These are phyloP conservation scores for Mychonastes homosphaera DNA, from an alignment of 139 green algal genomes.

Conservation along the genomic window DNA sequence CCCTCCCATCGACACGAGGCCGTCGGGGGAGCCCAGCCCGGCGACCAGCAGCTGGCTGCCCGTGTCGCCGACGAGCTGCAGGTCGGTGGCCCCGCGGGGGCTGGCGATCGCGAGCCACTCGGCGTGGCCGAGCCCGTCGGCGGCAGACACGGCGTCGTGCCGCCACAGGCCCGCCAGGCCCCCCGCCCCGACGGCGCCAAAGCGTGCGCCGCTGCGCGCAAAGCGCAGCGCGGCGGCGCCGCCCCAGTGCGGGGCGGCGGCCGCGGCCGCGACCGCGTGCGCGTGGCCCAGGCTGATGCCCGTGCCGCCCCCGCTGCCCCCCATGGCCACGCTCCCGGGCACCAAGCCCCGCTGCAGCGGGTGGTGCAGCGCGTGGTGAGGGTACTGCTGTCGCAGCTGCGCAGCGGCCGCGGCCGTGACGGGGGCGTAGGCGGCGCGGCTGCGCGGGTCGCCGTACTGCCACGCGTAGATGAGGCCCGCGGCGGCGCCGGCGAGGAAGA, in stretches of 20 bases:
- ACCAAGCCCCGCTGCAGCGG: no score
- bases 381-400: neutral
- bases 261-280: no score
- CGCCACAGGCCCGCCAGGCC: constrained; percentile 67
- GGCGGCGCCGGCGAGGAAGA: constrained; percentile 23
- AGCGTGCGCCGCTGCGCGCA: constrained; percentile 46
- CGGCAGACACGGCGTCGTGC: constrained; percentile 37
- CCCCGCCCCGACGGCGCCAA: constrained; percentile 59
- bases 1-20: neutral
- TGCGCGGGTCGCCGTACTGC: constrained; percentile 34
- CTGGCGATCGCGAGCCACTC: constrained; percentile 62
- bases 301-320: no score
- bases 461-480: constrained; percentile 50
- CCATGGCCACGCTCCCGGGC: no score
- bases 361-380: no score
- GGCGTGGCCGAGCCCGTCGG: constrained; percentile 44
- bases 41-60: constrained; percentile 41
- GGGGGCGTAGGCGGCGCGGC: constrained; percentile 34
- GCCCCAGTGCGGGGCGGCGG: constrained; percentile 20
- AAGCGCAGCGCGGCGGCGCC: constrained; percentile 41
- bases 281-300: no score
- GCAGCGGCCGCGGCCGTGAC: constrained; percentile 1
- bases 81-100: constrained; percentile 29
- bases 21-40: neutral
- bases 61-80: constrained; percentile 50